Conservation (phyloP, 2,329 filamentous ascomycete genomes). For the Corniculantispora saksenae region DNA sequence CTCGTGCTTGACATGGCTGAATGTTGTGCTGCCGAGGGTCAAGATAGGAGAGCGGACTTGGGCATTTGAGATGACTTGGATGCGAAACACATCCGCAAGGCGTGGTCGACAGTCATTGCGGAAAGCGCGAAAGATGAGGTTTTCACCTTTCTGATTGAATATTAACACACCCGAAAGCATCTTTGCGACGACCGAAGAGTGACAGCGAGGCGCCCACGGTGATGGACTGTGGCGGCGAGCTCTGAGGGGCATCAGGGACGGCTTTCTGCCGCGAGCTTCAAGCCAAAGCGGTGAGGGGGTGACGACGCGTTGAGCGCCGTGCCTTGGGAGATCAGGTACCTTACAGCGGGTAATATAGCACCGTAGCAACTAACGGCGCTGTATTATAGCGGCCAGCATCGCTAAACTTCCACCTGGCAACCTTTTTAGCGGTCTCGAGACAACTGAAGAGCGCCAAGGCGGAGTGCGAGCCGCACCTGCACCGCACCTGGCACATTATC, state of each 20-base stretch:
- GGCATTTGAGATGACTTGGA: constrained; percentile 98
- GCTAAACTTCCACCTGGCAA: neutral
- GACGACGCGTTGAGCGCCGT: neutral
- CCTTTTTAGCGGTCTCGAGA: neutral
- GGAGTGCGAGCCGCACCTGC: too few species aligned
- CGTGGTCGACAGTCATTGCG: constrained; percentile 97
- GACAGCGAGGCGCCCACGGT: neutral
- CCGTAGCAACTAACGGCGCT: neutral
- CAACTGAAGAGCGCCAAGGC: neutral
- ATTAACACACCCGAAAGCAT: constrained; percentile 98
- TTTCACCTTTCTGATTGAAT: constrained; percentile 99
- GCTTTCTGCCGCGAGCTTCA: constrained; percentile 12
- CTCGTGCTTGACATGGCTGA: constrained; percentile 99
- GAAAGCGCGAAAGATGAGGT: constrained; percentile 98
- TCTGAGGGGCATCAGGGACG: constrained; percentile 7
- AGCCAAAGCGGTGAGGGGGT: constrained; percentile 6
- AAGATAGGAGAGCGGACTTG: constrained; percentile 97
- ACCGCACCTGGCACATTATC: too few species aligned
- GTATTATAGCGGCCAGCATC: neutral
- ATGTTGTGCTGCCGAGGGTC: constrained; percentile 95
- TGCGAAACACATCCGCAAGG: constrained; percentile 97
- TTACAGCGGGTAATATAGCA: neutral
- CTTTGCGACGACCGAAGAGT: neutral
- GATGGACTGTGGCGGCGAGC: neutral
- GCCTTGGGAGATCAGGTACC: neutral